Base-by-base conservation (phyloP, 352 stramenopile species). In the Phytophthora multivora region DNA sequence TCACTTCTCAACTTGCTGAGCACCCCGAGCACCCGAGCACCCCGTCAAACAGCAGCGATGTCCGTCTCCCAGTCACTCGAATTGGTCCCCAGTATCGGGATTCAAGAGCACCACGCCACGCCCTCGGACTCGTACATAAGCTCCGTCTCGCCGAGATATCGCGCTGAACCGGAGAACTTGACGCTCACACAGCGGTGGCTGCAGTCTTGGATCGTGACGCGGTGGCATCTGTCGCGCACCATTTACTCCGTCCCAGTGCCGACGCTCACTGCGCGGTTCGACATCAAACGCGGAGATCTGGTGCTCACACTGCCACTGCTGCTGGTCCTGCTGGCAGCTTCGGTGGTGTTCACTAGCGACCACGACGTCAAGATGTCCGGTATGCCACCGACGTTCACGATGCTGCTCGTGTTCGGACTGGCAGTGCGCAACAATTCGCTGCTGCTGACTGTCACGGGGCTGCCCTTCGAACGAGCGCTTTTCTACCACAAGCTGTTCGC, bases 401-500 rank as follows among this genome's bases (percentile, higher is more conserved):
- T 86, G 49, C 21, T 75, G 3, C 12, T 79, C 3, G 59, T 75
- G 4, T 80, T 86, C 42, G 63, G 66, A 15, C 55, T 86, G 7
- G 59, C 73, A 4, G 59, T 86, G 4, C 61, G 76, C 43, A 81
- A 86, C 68, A 86, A 86, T 43, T 49, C 68, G 10, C 38, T 80
- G 39, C 57, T 86, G 23, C 47, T 79, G 43, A 35, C 12, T 18
- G 4, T 13, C 35, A 77, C 69, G 4, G 74, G 73, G 0, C 55
- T 86, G n/a, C 65, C 77, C 0, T 86, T 80, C 30, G 77, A 86
- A 42, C 61, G 77, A 8, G 59, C 69, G 18, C 46, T 86, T 0
- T 65, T 80, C 10, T 84, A 84, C 51, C 77, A 84, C 64, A 81
- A 80, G 28, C 33, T 82, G 5, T 77, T 80, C n/a, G 71, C 59